These are phyloP conservation scores for Didymella keratinophila DNA, from an alignment of 2,329 filamentous ascomycete species.

Conservation along the genomic window DNA sequence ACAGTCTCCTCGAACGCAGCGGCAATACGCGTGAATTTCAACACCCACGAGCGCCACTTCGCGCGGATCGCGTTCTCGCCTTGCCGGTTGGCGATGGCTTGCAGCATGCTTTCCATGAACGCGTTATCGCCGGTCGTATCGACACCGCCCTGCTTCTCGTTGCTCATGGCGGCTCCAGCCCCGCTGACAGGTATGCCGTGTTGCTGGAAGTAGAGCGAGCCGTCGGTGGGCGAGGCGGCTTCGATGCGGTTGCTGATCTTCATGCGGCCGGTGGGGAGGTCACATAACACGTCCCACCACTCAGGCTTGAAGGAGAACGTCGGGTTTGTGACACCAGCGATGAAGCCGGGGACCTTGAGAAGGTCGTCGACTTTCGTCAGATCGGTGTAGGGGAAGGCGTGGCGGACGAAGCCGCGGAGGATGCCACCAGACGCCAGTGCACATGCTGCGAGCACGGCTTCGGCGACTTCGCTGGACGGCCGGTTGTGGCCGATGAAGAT, in stretches of 20 bases:
- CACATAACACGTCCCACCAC: conserved; percentile 98
- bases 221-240: conserved; percentile 80
- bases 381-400: conserved; percentile 98
- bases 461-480: conserved; percentile 93
- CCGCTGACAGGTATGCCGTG: conserved; percentile 54
- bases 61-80: conserved; percentile 87
- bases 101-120: conserved; percentile 87
- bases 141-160: conserved; percentile 47
- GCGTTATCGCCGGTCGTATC: conserved; percentile 86
- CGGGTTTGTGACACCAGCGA: conserved; percentile 96
- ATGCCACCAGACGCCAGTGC: conserved; percentile 90
- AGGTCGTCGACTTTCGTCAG: conserved; percentile 97
- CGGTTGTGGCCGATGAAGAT: conserved; percentile 96
- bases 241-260: conserved; percentile 94
- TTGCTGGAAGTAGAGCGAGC: conserved; percentile 85
- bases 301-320: conserved; percentile 93
- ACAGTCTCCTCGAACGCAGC: conserved; percentile 95
- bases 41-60: conserved; percentile 95
- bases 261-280: conserved; percentile 88
- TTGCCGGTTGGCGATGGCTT: conserved; percentile 83
- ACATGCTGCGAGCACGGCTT: conserved; percentile 97
- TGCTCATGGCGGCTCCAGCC: conserved; percentile 22
- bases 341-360: conserved; percentile 94
- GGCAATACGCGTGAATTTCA: conserved; percentile 89
- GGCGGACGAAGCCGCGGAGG: conserved; percentile 90